phyloP scores from a whole-genome alignment of 257 asterid genomes.

The Cruciata laevipes region DNA sequence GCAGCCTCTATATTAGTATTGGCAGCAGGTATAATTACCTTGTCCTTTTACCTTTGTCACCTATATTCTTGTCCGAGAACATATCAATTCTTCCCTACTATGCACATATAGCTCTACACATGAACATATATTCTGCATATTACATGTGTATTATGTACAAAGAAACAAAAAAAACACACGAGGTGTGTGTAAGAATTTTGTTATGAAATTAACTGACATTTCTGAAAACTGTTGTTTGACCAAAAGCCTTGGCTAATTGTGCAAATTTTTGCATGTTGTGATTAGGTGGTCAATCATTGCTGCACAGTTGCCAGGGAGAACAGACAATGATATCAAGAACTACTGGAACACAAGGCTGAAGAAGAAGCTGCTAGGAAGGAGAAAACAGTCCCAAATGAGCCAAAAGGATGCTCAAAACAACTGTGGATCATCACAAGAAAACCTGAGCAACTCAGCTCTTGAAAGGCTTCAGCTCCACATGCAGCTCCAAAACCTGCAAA shows the following conservation, averaged over 20 bases:
- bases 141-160: background rate
- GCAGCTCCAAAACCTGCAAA: constrained; percentile 61
- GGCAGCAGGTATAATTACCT: constrained; percentile 85
- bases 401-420: constrained; percentile 16
- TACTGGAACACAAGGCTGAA: constrained; percentile 89
- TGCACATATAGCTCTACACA: background rate
- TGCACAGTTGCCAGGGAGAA: constrained; percentile 93
- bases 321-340: constrained; percentile 89
- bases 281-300: constrained; percentile 92
- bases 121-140: background rate
- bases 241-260: background rate
- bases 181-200: too few species aligned
- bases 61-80: constrained; percentile 30
- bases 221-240: too few species aligned
- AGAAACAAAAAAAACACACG: too few species aligned
- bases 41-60: constrained; percentile 62
- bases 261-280: background rate
- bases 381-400: constrained; percentile 44
- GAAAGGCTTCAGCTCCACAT: constrained; percentile 90
- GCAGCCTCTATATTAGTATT: constrained; percentile 92
- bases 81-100: background rate
- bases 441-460: constrained; percentile 67
- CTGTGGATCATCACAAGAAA: constrained; percentile 24
- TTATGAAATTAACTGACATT: too few species aligned
- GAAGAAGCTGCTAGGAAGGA: constrained; percentile 72